These are phyloP conservation scores for Vigna unguiculata DNA, from an alignment of 306 rosid genomes.

Conservation along the genomic window DNA sequence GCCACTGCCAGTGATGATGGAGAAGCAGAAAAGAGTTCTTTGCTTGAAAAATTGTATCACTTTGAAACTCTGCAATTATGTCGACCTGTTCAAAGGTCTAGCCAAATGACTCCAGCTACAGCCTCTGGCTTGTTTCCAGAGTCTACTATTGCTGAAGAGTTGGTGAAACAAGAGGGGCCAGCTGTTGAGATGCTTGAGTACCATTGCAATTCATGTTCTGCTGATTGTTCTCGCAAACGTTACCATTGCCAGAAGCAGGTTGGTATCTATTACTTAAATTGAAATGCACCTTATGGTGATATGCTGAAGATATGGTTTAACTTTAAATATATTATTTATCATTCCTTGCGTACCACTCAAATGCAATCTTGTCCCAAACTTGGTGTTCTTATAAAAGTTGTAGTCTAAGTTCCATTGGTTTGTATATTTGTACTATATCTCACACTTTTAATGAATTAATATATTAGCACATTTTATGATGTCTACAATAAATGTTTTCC, in stretches of 20 bases:
- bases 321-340: background rate
- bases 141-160: slow-evolving; percentile 74
- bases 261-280: slow-evolving; percentile 36
- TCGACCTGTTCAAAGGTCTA: slow-evolving; percentile 62
- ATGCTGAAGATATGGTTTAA: slow-evolving; percentile 7
- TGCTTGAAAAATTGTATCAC: slow-evolving; percentile 76
- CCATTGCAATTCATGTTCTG: slow-evolving; percentile 96
- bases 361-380: slow-evolving; percentile 14
- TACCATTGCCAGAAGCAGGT: slow-evolving; percentile 99
- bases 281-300: slow-evolving; percentile 11
- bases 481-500: slow-evolving; percentile 11
- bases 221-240: slow-evolving; percentile 97
- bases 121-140: slow-evolving; percentile 84
- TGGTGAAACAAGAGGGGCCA: slow-evolving; percentile 83
- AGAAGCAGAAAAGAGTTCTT: slow-evolving; percentile 55
- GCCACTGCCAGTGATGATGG: slow-evolving; percentile 52
- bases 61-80: slow-evolving; percentile 69
- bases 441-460: slow-evolving; percentile 18
- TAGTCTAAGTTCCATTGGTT: background rate
- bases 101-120: slow-evolving; percentile 54
- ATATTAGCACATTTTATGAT: slow-evolving; percentile 26
- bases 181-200: slow-evolving; percentile 75
- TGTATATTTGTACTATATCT: slow-evolving; percentile 7
- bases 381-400: background rate
- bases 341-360: slow-evolving; percentile 26